Conservation (phyloP, 1,284 basidiomycete genomes). For the Wolfiporia cocos region DNA sequence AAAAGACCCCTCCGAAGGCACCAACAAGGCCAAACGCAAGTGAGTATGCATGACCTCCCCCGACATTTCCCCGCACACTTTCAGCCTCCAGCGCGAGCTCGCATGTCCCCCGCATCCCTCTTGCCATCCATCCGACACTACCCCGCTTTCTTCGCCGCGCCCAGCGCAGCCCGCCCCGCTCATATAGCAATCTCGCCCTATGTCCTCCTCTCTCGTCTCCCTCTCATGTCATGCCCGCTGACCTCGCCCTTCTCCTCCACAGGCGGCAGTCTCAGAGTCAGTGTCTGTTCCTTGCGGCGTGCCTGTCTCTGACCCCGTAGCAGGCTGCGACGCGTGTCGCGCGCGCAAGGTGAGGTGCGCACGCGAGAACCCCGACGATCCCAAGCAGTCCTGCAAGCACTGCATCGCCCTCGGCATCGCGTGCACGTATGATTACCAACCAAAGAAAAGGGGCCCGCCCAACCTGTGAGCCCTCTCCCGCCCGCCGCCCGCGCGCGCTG, state of each 20-base stretch:
- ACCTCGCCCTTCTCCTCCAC: conserved; percentile 23
- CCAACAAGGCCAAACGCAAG: conserved; percentile 69
- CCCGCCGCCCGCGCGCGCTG: conserved; percentile 7
- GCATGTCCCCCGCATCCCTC: conserved; percentile 12
- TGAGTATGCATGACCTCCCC: conserved; percentile 44
- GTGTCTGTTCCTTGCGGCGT: conserved; percentile 24
- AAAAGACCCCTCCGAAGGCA: conserved; percentile 56
- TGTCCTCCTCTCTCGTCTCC: conserved; percentile 18
- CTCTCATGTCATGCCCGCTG: conserved; percentile 12
- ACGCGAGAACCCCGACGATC: conserved; percentile 69
- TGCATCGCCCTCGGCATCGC: conserved; percentile 77
- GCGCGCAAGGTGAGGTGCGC: conserved; percentile 80
- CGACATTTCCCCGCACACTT: conserved; percentile 33
- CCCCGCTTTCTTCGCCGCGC: conserved; percentile 20
- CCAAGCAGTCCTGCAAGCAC: conserved; percentile 75
- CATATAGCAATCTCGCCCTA: conserved; percentile 10
- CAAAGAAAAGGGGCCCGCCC: conserved; percentile 86
- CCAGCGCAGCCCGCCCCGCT: too few species aligned
- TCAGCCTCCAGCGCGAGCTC: conserved; percentile 14
- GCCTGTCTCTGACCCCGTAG: not conserved
- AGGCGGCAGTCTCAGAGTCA: conserved; percentile 78
- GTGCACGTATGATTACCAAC: conserved; percentile 88
- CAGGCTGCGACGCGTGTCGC: conserved; percentile 76
- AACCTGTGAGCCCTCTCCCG: conserved; percentile 54
- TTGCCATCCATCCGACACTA: conserved; percentile 23